phyloP scores from a whole-genome alignment of 1,139 yeast species.

The Blastobotrys indianensis region DNA sequence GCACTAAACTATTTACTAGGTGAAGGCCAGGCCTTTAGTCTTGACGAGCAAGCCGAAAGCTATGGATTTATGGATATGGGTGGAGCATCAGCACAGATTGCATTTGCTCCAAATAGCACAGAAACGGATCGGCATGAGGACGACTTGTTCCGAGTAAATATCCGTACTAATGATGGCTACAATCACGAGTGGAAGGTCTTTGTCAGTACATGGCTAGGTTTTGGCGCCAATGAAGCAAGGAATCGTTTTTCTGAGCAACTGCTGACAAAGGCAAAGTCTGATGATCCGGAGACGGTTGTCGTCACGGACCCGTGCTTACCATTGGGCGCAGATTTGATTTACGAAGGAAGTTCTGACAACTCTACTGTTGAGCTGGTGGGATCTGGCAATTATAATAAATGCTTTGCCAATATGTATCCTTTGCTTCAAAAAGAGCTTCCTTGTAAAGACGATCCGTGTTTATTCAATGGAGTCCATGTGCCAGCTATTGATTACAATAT shows the following conservation, averaged over 20 bases:
- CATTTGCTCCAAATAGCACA: slow-evolving; percentile 59
- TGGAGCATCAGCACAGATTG: slow-evolving; percentile 77
- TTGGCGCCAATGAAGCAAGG: slow-evolving; percentile 72
- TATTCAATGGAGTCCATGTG: slow-evolving; percentile 37
- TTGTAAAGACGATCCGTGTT: slow-evolving; percentile 40
- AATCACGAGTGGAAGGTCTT: slow-evolving; percentile 47
- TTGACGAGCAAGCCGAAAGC: slow-evolving; percentile 42
- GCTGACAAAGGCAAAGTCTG: slow-evolving; percentile 8
- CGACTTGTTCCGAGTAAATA: slow-evolving; percentile 46
- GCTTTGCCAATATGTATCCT: slow-evolving; percentile 56
- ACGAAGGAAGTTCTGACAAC: slow-evolving; percentile 12
- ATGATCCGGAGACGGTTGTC: slow-evolving; percentile 13
- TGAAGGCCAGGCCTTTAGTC: slow-evolving; percentile 22
- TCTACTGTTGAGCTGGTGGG: slow-evolving; percentile 40
- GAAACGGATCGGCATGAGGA: slow-evolving; percentile 52
- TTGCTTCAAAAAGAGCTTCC: slow-evolving; percentile 42
- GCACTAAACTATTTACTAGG: slow-evolving; percentile 62
- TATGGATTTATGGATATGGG: slow-evolving; percentile 78
- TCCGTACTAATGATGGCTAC: slow-evolving; percentile 40
- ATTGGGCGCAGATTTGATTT: slow-evolving; percentile 23
- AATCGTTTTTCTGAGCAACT: slow-evolving; percentile 41
- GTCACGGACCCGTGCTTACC: slow-evolving; percentile 63
- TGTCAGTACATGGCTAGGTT: slow-evolving; percentile 71
- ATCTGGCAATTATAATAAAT: slow-evolving; percentile 51
- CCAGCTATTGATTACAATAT: slow-evolving; percentile 67